Evolutionary conservation across 2,329 filamentous ascomycete species (phyloP), one percentile per base, ranked within the genome.

Genomic region (Penicillium sp.): DNA sequence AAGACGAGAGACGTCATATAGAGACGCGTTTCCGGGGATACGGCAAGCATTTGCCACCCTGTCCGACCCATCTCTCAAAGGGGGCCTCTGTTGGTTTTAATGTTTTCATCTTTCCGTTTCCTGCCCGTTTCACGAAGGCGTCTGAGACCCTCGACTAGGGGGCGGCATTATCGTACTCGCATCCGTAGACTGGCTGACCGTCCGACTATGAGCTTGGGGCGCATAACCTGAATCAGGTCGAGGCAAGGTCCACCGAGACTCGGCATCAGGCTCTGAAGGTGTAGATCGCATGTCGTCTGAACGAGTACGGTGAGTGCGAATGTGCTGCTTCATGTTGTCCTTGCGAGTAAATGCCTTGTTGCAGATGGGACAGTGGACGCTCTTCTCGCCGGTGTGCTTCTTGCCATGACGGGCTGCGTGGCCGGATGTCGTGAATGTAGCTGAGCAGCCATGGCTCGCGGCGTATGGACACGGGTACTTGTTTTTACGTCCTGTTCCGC

Each of bases 241-340:
- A 35, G 58, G 47, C 51, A 63, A 47, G 0, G 37, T 42, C 68
- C 68, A 70, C 22, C 68, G 56, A 15, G 42, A 26, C 26, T 70
- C 68, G 3, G 53, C 28, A 15, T 70, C 68, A 0, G 68, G 47
- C 24, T 70, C 66, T 1, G 66, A 70, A 4, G 51, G 17, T 10
- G 56, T 65, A 10, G 70, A 68, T 6, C 70, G 70, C 65, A 72
- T 72, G 2, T 76, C 75, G 22, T 78, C 72, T 0, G 74, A 75
- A 49, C 74, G 73, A 0, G 72, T 74, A 38, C 77, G 75, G 72
- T 89, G 87, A 0, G 87, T 89, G 38, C 87, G 81, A 47, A 86
- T 86, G 68, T 89, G 87, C 73, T 89, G 87, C 75, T 89, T 88
- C 87, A 89, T 89, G 75, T 89, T 89, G 78, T 89, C 87, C 71